Percentiles rank a stretch among this genome's conserved stretches.
phyloP scores from a whole-genome alignment of 768 basidiomycete genomes.

The Suillus cothurnatus region DNA sequence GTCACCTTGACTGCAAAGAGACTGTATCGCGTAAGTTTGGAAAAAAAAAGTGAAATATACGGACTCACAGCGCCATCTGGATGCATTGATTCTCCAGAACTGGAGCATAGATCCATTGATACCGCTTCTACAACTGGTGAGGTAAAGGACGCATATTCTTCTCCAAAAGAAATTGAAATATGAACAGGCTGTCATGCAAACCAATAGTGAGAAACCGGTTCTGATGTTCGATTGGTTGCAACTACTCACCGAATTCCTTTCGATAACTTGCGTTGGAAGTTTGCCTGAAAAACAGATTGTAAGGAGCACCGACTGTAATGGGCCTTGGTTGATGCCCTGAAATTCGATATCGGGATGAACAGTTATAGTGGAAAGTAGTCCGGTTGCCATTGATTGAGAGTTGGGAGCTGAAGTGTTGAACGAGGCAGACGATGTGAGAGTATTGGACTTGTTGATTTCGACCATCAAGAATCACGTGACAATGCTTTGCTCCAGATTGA shows the following conservation, averaged over 20 bases:
- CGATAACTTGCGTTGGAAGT: constrained; percentile 11
- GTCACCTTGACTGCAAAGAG: no score
- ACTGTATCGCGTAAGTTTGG: no score
- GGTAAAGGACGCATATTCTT: no score
- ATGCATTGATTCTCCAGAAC: no score
- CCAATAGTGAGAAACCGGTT: no score
- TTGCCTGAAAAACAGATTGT: constrained; percentile 12
- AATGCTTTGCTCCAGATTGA: neutral
- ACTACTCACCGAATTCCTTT: neutral
- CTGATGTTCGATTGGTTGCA: no score
- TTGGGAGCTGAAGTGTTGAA: neutral
- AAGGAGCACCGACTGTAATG: constrained; percentile 5
- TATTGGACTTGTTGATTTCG: neutral
- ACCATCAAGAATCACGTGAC: neutral
- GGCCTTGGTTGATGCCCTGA: neutral
- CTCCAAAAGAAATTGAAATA: no score
- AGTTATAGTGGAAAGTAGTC: neutral
- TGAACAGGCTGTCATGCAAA: no score
- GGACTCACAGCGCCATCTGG: no score
- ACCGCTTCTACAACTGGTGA: no score
- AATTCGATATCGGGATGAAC: neutral
- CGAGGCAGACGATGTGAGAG: neutral
- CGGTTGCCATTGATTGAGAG: neutral
- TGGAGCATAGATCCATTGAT: no score
- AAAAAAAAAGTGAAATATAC: no score